Evolutionary conservation across 768 basidiomycete species (phyloP), one percentile per base, ranked within the genome.

Genomic region (Boletellus ananas): DNA sequence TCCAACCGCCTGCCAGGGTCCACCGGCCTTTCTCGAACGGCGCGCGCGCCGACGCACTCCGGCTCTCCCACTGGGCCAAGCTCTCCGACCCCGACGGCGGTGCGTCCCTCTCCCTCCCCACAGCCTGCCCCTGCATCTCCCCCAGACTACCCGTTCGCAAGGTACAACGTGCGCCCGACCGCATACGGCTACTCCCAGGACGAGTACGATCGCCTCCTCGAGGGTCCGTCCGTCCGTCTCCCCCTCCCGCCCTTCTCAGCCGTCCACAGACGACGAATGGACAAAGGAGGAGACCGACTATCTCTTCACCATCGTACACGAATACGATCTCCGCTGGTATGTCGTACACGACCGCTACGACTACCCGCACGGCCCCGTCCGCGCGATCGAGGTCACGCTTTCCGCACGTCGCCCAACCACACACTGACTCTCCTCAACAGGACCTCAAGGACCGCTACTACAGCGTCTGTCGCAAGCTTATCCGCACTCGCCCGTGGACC

Each of bases 401-500:
- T 34, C 21, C 9, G 23, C 45, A 6, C 39, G 14, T 21, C 16
- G 45, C 13, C 34, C 9, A 27, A 27, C 8, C 45, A 2, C 49
- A 13, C 45, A 13, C 25, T 54, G 3, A 54, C 47, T 29, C 47
- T 29, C 25, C 29, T 6, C 14, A 25, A 43, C 45, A 59, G 91
- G 94, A 96, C 54, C 69, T 98, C 57, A 98, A 97, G 72, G 90
- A 93, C 58, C 78, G 96, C 25, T 98, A 98, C 62, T 97, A 88
- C 66, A 84, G 87, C 43, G 85, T 94, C 16, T 94, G 93, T 64
- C 79, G 96, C 25, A 90, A 88, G 54, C 78, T 98, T 31, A 77
- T 97, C 31, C 79, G 91, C 38, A 90, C 81, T 59, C 74, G 90
- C 23, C 90, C 92, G 16, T 94, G 92, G 78, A 68, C 79, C 29